A percentile compares a stretch with the other conserved stretches of the same genome.
Conservation (phyloP, 768 basidiomycete genomes). For the Psilocybe subaeruginosa region DNA sequence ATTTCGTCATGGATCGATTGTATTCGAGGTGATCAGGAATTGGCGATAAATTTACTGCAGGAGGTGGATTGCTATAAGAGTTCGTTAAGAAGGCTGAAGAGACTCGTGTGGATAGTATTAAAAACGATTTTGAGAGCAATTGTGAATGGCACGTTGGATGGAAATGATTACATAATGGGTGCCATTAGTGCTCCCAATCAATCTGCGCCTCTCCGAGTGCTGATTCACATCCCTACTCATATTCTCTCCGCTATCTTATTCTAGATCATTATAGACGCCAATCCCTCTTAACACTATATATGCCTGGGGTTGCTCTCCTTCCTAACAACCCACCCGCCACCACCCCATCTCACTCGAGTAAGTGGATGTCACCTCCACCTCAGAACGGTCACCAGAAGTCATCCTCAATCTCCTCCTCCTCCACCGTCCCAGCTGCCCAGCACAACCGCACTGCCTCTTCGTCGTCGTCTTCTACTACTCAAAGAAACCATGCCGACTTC, state of each 20-base stretch:
- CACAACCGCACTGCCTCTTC: constrained; percentile 8
- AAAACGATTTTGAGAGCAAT: too few relatives aligned
- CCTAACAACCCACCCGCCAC: constrained; percentile 23
- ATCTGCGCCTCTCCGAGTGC: background rate
- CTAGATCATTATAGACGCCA: background rate
- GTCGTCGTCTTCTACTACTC: background rate
- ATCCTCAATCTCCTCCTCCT: background rate
- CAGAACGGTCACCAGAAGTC: constrained; percentile 21
- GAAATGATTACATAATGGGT: background rate
- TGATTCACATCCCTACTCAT: background rate
- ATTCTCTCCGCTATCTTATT: background rate
- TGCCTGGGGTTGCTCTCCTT: constrained; percentile 32
- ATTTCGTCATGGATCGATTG: too few relatives aligned
- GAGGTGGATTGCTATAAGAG: too few relatives aligned
- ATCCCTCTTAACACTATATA: constrained; percentile 6
- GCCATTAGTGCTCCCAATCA: background rate
- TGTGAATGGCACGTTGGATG: background rate
- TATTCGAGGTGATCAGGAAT: too few relatives aligned
- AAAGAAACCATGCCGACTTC: constrained; percentile 34
- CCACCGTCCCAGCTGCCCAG: constrained; percentile 26
- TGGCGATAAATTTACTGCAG: too few relatives aligned
- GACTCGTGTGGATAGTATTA: too few relatives aligned
- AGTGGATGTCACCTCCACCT: constrained; percentile 24
- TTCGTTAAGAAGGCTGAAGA: too few relatives aligned
- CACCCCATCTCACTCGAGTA: constrained; percentile 31